These are phyloP conservation scores for Peniophora sp. DNA, from an alignment of 1,284 basidiomycete species.

Conservation along the genomic window DNA sequence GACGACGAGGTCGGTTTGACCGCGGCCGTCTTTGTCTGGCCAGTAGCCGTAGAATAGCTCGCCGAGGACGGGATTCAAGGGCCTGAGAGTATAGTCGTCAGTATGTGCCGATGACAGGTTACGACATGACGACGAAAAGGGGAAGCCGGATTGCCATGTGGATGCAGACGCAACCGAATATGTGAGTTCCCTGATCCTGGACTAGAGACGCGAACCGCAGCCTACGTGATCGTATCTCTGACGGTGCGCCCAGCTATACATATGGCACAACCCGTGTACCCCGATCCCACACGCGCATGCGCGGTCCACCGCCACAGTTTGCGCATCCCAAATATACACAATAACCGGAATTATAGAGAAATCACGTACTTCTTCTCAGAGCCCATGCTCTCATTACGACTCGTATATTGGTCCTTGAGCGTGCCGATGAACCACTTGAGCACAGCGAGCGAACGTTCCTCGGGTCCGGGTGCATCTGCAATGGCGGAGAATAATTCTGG, in stretches of 20 bases:
- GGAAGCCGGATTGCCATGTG: background rate
- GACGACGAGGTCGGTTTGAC: constrained; percentile 82
- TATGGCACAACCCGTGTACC: too few species aligned
- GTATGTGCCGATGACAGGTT: constrained; percentile 1
- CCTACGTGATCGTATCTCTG: too few species aligned
- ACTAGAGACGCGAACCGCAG: too few species aligned
- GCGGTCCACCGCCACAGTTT: too few species aligned
- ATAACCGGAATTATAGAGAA: background rate
- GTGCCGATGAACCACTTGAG: constrained; percentile 92
- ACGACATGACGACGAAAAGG: background rate
- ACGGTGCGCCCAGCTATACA: too few species aligned
- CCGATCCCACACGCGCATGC: too few species aligned
- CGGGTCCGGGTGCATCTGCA: constrained; percentile 62
- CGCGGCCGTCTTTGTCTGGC: constrained; percentile 75
- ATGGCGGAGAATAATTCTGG: constrained; percentile 81
- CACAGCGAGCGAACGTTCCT: constrained; percentile 69
- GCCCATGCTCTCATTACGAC: constrained; percentile 87
- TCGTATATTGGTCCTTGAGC: constrained; percentile 92
- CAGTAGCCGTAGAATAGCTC: constrained; percentile 93
- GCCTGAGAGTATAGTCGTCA: constrained; percentile 36
- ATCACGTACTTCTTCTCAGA: constrained; percentile 86
- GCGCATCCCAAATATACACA: background rate
- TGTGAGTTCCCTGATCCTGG: too few species aligned
- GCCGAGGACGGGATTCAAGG: constrained; percentile 92
- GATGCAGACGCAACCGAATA: too few species aligned